Evolutionary conservation across 768 basidiomycete genomes (phyloP).

Genomic region (Podaxis pistillaris): DNA sequence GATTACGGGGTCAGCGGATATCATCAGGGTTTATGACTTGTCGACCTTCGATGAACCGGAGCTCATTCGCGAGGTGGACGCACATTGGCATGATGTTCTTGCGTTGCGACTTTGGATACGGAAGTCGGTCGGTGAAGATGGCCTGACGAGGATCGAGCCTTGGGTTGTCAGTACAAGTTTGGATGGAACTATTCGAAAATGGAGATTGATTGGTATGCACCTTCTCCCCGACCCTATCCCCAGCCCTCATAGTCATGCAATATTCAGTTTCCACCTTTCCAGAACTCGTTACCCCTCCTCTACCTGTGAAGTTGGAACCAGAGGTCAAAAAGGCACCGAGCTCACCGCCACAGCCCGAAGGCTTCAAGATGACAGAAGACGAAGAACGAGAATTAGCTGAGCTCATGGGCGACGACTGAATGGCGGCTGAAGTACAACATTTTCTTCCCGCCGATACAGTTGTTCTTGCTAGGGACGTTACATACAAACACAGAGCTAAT

Average conservation of each 20-base stretch:
- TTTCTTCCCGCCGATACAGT: neutral
- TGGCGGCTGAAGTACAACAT: neutral
- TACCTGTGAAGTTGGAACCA: conserved; percentile 15
- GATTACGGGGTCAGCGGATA: conserved; percentile 82
- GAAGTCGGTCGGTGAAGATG: conserved; percentile 40
- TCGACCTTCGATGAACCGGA: conserved; percentile 67
- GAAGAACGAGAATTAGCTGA: conserved; percentile 90
- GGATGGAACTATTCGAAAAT: conserved; percentile 85
- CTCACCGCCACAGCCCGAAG: conserved; percentile 17
- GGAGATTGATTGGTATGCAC: conserved; percentile 66
- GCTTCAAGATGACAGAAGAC: conserved; percentile 70
- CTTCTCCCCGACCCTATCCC: neutral
- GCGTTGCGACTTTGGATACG: conserved; percentile 73
- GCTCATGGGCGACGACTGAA: conserved; percentile 41
- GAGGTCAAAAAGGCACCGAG: conserved; percentile 12
- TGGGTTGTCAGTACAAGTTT: conserved; percentile 85
- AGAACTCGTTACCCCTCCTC: conserved; percentile 43
- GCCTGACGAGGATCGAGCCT: conserved; percentile 55
- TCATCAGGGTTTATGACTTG: conserved; percentile 78
- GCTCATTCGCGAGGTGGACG: conserved; percentile 72
- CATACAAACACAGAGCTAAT: neutral
- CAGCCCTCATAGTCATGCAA: neutral
- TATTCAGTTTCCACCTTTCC: neutral
- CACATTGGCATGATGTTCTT: conserved; percentile 89
- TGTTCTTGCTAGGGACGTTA: neutral